phyloP scores from a whole-genome alignment of 2,329 filamentous ascomycete genomes.

The Aspergillus novoparasiticus region DNA sequence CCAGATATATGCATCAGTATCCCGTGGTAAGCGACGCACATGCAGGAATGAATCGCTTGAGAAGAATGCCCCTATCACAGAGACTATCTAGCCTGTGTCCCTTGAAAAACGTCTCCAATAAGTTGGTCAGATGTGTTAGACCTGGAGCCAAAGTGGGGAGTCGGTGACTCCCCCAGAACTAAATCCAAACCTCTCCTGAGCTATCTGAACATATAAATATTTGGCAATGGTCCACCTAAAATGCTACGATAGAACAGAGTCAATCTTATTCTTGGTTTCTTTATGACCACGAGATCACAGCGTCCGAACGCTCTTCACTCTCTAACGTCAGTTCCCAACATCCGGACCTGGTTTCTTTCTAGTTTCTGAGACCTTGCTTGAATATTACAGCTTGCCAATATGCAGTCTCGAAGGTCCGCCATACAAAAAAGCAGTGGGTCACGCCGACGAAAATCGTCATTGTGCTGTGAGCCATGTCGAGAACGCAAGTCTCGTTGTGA shows the following conservation, averaged over 20 bases:
- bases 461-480: conserved; percentile 7
- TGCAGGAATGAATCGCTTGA: not conserved
- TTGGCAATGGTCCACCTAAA: not conserved
- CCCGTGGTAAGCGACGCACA: not conserved
- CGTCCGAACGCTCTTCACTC: not conserved
- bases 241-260: not conserved
- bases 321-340: not conserved
- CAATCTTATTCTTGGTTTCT: not conserved
- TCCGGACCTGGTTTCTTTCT: not conserved
- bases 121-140: not conserved
- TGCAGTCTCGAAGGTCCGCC: conserved; percentile 1
- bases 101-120: not conserved
- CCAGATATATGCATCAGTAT: not conserved
- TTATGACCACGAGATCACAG: not conserved
- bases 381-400: not conserved
- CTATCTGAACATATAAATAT: not conserved
- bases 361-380: not conserved
- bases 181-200: not conserved
- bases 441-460: conserved; percentile 5
- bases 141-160: not conserved
- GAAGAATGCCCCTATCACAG: not conserved
- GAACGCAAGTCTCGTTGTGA: conserved; percentile 6
- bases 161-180: not conserved
- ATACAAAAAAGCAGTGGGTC: not conserved
- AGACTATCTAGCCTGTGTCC: not conserved